These are phyloP conservation scores for Luvunga scandens DNA, from an alignment of 345 rosid genomes.

Conservation along the genomic window DNA sequence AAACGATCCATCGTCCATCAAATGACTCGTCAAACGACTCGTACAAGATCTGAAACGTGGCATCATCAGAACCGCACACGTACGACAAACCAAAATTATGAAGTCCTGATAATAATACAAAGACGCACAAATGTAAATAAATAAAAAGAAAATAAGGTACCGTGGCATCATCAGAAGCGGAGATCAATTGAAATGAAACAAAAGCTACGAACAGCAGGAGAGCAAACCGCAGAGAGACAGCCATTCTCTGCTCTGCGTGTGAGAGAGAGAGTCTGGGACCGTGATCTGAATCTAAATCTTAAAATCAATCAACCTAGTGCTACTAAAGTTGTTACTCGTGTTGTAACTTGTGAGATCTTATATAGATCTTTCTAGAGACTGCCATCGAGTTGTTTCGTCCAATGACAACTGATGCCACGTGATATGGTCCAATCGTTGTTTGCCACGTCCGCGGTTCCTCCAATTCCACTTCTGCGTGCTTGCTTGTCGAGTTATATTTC, in stretches of 20 bases:
- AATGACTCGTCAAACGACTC: slow-evolving; percentile 74
- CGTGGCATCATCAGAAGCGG: slow-evolving; percentile 53
- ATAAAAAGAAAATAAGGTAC: slow-evolving; percentile 10
- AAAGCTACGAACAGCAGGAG: slow-evolving; percentile 44
- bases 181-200: slow-evolving; percentile 44
- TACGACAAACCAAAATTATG: neutral
- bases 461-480: neutral
- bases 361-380: slow-evolving; percentile 23
- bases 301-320: neutral
- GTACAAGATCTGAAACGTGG: slow-evolving; percentile 48
- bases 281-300: slow-evolving; percentile 4
- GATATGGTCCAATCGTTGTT: neutral
- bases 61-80: neutral
- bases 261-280: no score
- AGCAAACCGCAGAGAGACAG: slow-evolving; percentile 37
- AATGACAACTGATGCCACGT: slow-evolving; percentile 35
- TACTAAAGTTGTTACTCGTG: no score
- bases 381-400: slow-evolving; percentile 32
- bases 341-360: neutral
- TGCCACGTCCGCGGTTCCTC: slow-evolving; percentile 27
- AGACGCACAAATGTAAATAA: neutral
- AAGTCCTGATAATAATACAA: neutral
- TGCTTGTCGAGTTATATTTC: neutral
- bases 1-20: slow-evolving; percentile 74
- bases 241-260: slow-evolving; percentile 22